Conservation (phyloP, 306 rosid genomes). For the Leucaena leucocephala region DNA sequence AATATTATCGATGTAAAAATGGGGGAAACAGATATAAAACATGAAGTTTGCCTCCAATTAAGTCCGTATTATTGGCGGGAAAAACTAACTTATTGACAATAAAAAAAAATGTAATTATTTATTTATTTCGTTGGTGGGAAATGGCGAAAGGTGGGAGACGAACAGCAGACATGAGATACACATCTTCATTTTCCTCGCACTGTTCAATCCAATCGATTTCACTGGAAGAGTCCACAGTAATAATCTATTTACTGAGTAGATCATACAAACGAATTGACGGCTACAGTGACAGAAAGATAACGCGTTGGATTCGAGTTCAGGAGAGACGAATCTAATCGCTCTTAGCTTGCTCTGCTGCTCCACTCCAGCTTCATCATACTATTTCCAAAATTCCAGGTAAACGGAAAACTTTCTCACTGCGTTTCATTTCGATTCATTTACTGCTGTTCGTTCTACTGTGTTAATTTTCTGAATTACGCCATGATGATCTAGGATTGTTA, state of each 20-base stretch:
- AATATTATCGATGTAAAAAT: neutral
- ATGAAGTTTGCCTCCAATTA: too few species aligned
- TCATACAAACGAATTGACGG: neutral
- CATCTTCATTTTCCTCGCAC: neutral
- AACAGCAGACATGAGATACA: neutral
- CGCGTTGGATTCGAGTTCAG: conserved; percentile 1
- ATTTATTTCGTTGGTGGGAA: neutral
- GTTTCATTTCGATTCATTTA: neutral
- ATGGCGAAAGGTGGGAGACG: neutral
- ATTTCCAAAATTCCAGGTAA: neutral
- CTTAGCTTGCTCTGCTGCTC: neutral
- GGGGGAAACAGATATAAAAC: neutral
- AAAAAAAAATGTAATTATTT: neutral
- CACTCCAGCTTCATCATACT: neutral
- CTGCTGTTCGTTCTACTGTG: neutral
- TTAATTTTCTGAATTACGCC: neutral
- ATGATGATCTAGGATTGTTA: neutral
- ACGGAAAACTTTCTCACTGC: neutral
- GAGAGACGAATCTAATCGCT: neutral
- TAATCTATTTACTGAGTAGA: neutral
- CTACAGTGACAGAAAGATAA: neutral
- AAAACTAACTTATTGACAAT: neutral
- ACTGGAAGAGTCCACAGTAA: conserved; percentile 1
- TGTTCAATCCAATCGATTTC: neutral
- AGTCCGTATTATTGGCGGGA: too few species aligned